These are phyloP conservation scores for Begonia fuchsioides DNA, from an alignment of 306 rosid genomes.

Conservation along the genomic window DNA sequence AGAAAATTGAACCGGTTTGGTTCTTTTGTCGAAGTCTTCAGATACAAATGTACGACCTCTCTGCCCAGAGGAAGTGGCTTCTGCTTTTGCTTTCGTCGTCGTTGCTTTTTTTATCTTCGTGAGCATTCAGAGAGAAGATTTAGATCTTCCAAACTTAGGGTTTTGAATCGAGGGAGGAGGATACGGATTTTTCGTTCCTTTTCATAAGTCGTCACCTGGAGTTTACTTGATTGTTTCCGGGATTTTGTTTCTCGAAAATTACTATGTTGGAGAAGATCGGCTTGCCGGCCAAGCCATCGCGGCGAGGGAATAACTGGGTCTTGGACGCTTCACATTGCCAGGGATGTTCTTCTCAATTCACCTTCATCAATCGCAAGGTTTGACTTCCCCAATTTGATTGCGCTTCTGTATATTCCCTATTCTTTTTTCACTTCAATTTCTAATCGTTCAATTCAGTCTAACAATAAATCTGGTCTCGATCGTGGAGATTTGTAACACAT, in stretches of 20 bases:
- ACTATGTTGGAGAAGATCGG: slow-evolving; percentile 95
- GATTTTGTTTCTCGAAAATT: too few species aligned
- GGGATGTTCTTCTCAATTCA: slow-evolving; percentile 77
- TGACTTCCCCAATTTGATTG: neutral
- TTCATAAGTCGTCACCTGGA: neutral
- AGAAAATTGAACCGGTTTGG: too few species aligned
- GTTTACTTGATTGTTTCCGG: too few species aligned
- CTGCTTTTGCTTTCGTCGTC: neutral
- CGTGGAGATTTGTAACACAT: too few species aligned
- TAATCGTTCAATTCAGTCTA: too few species aligned
- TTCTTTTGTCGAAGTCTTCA: too few species aligned
- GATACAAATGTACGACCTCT: too few species aligned
- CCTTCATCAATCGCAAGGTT: slow-evolving; percentile 98
- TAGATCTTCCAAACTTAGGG: neutral
- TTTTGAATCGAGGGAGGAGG: neutral
- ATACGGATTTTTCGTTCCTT: neutral
- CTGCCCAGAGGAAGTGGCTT: neutral
- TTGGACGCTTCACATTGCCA: slow-evolving; percentile 87
- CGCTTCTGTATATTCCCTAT: too few species aligned
- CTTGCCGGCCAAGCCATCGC: slow-evolving; percentile 75
- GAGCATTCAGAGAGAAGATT: neutral
- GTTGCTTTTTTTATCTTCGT: neutral
- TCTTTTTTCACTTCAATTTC: too few species aligned
- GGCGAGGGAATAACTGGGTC: slow-evolving; percentile 72
- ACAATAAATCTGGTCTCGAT: too few species aligned